These are phyloP conservation scores for Calophaca sinica DNA, from an alignment of 306 rosid genomes.

Conservation along the genomic window DNA sequence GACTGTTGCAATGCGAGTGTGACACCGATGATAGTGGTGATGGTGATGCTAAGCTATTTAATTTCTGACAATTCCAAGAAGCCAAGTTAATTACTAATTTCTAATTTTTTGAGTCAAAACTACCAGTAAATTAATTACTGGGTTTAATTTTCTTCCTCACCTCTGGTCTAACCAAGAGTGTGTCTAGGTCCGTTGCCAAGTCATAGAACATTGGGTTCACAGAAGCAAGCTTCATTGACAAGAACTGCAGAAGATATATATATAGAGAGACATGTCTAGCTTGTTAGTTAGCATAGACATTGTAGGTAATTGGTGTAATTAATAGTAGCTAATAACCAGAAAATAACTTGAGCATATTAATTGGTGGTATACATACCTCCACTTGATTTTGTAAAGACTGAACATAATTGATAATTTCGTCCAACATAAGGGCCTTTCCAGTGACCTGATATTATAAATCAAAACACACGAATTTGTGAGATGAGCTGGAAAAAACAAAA, in stretches of 20 bases:
- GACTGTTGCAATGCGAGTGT: constrained; percentile 66
- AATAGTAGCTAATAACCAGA: not conserved
- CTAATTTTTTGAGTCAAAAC: not conserved
- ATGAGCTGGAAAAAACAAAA: no score
- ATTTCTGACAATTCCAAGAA: no score
- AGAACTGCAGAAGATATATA: constrained; percentile 58
- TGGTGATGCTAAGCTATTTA: constrained; percentile 52
- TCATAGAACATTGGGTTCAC: constrained; percentile 70
- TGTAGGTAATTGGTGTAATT: not conserved
- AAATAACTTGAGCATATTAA: not conserved
- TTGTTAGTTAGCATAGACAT: constrained; percentile 2
- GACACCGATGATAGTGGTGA: constrained; percentile 49
- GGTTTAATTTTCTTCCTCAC: constrained; percentile 53
- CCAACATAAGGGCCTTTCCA: constrained; percentile 94
- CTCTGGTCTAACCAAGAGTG: constrained; percentile 62
- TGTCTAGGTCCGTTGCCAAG: constrained; percentile 64
- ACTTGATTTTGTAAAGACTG: constrained; percentile 97
- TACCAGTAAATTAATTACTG: not conserved
- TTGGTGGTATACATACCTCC: constrained; percentile 61
- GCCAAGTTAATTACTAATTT: no score
- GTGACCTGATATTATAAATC: constrained; percentile 66
- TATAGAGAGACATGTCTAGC: not conserved
- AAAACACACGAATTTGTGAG: no score
- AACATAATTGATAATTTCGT: constrained; percentile 95
- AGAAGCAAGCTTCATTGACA: constrained; percentile 87